Percentiles rank a stretch among this genome's conserved stretches.
These are phyloP conservation scores for Crithidia fasciculata DNA, from an alignment of 208 protist species.

Conservation along the genomic window DNA sequence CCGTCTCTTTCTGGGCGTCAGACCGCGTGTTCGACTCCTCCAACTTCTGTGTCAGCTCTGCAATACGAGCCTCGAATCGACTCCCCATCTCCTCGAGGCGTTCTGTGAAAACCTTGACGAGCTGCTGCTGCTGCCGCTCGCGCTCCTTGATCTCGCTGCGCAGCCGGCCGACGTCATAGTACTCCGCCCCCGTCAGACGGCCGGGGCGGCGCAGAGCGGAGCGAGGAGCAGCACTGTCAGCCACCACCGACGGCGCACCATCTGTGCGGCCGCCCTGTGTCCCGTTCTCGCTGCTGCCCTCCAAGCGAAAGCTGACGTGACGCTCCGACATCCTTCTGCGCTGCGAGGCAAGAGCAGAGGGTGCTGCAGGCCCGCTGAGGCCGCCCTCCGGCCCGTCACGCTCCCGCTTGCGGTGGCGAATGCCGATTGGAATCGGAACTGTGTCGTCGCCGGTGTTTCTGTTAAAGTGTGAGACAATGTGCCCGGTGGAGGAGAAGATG, in stretches of 20 bases:
- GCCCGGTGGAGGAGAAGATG: too few relatives aligned
- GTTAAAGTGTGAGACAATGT: too few relatives aligned
- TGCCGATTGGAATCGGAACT: neutral
- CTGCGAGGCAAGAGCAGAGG: neutral
- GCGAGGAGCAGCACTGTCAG: neutral
- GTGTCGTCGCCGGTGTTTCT: neutral
- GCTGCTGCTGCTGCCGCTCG: constrained; percentile 42
- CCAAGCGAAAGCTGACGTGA: neutral
- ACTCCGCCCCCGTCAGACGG: constrained; percentile 15
- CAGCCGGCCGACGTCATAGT: constrained; percentile 6
- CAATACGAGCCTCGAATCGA: constrained; percentile 24
- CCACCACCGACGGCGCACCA: neutral
- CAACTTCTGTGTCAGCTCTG: constrained; percentile 20
- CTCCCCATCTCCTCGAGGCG: constrained; percentile 48
- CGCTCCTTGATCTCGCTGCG: constrained; percentile 16
- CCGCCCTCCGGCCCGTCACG: constrained; percentile 1
- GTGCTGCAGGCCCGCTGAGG: neutral
- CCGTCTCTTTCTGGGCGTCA: constrained; percentile 10
- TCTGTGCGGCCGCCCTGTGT: neutral
- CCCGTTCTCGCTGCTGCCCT: too few relatives aligned
- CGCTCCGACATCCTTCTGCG: constrained; percentile 16
- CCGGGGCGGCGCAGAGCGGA: neutral
- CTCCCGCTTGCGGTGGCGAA: constrained; percentile 15
- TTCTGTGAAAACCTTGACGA: constrained; percentile 65
- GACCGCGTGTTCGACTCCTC: constrained; percentile 14